Evolutionary conservation across 768 basidiomycete genomes (phyloP).

Genomic region (Pulveroboletus frians): DNA sequence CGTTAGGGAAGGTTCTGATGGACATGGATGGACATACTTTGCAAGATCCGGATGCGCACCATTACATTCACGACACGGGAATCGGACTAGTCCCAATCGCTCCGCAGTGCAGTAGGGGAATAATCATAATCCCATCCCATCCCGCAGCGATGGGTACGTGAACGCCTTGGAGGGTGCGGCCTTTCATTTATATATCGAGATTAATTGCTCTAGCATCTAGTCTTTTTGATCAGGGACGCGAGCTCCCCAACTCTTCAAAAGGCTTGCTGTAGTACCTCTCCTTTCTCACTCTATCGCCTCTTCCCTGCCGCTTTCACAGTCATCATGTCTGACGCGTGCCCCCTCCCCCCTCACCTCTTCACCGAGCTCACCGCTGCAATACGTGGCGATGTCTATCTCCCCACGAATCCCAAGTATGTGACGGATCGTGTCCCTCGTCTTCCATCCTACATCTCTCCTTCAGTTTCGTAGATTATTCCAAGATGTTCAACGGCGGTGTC

Average conservation of each 20-base stretch:
- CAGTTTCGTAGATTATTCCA: conserved; percentile 30
- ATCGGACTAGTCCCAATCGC: conserved; percentile 6
- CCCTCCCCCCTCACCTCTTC: conserved; percentile 28
- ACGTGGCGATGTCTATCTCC: conserved; percentile 44
- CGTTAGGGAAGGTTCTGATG: conserved; percentile 8
- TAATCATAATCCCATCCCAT: neutral
- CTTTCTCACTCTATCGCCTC: conserved; percentile 6
- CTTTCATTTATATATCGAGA: conserved; percentile 10
- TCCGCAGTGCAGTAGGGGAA: conserved; percentile 5
- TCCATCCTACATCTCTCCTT: neutral
- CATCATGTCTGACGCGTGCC: conserved; percentile 14
- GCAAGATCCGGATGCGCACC: conserved; percentile 9
- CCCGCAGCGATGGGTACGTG: neutral
- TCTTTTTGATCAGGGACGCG: neutral
- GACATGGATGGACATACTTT: neutral
- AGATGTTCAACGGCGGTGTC: conserved; percentile 77
- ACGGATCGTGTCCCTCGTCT: neutral
- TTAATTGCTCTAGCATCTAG: neutral
- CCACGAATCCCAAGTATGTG: conserved; percentile 39
- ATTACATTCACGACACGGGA: neutral
- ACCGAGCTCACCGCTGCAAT: conserved; percentile 43
- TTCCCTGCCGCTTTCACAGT: neutral
- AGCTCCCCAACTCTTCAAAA: conserved; percentile 14
- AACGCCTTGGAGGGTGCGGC: neutral
- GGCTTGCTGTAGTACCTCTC: neutral